Conservation (phyloP, 2,329 filamentous ascomycete species). For the Diaporthe humulicola region DNA sequence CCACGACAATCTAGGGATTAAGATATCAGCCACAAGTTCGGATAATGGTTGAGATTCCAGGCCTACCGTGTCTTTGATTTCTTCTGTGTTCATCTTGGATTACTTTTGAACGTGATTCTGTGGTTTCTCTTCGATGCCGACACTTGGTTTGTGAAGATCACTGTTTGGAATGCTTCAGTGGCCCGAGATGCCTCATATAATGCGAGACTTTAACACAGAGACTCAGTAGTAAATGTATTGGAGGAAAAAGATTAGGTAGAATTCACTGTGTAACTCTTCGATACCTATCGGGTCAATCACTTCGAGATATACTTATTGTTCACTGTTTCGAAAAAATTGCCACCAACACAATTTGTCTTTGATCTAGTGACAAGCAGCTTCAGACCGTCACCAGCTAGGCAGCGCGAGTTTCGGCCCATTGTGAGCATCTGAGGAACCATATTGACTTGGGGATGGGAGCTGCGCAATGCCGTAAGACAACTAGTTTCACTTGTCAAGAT, state of each 20-base stretch:
- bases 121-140: neutral
- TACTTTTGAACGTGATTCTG: neutral
- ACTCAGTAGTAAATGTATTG: neutral
- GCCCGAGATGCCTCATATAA: neutral
- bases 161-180: neutral
- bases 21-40: neutral
- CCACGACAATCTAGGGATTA: neutral
- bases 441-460: neutral
- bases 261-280: neutral
- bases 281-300: neutral
- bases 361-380: neutral
- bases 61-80: slow-evolving; percentile 26
- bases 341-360: too few relatives aligned
- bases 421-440: neutral
- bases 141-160: neutral
- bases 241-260: neutral
- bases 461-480: neutral
- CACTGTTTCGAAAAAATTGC: neutral
- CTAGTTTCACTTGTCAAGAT: neutral
- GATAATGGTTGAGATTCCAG: neutral
- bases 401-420: neutral
- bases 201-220: neutral
- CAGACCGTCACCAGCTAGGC: neutral
- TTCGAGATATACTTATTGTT: neutral
- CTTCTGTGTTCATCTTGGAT: neutral